Evolutionary conservation across 2,329 filamentous ascomycete genomes (phyloP).

Genomic region (Penicillium sp.): DNA sequence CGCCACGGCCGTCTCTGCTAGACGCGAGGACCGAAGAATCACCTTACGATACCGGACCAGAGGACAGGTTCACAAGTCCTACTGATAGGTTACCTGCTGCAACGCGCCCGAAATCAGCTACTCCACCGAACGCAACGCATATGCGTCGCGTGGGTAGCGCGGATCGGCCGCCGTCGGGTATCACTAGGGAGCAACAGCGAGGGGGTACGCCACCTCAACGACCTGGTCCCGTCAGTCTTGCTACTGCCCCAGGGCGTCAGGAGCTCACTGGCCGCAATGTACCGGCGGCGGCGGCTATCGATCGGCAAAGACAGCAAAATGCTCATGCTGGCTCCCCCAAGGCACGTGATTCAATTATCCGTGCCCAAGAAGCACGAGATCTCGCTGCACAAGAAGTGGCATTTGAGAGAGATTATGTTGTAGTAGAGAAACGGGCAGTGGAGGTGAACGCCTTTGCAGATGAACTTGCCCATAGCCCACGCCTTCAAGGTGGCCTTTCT

Average conservation of each 20-base stretch:
- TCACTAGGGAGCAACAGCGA: slow-evolving; percentile 27
- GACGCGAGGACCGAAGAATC: slow-evolving; percentile 24
- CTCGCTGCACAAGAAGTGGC: slow-evolving; percentile 79
- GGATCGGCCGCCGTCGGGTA: slow-evolving; percentile 28
- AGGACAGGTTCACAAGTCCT: slow-evolving; percentile 23
- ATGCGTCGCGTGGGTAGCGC: slow-evolving; percentile 36
- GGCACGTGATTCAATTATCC: slow-evolving; percentile 35
- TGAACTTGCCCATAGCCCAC: slow-evolving; percentile 81
- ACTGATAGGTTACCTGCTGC: slow-evolving; percentile 40
- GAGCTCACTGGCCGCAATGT: slow-evolving; percentile 36
- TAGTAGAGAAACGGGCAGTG: slow-evolving; percentile 91
- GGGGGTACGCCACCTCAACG: slow-evolving; percentile 30
- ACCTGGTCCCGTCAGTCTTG: slow-evolving; percentile 33
- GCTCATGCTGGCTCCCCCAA: slow-evolving; percentile 48
- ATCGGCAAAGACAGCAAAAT: slow-evolving; percentile 59
- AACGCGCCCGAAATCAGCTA: slow-evolving; percentile 28
- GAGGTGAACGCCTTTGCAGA: slow-evolving; percentile 97
- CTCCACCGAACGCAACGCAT: slow-evolving; percentile 27
- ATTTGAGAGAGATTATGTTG: slow-evolving; percentile 89
- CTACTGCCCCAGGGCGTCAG: slow-evolving; percentile 42
- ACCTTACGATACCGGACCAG: slow-evolving; percentile 21
- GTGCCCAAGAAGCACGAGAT: slow-evolving; percentile 49
- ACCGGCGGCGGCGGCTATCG: slow-evolving; percentile 46
- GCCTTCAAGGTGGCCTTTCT: slow-evolving; percentile 52
- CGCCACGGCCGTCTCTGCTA: slow-evolving; percentile 14